Evolutionary conservation across 1,284 basidiomycete species (phyloP), one percentile per base, ranked within the genome.

Genomic region (Tilletia caries): DNA sequence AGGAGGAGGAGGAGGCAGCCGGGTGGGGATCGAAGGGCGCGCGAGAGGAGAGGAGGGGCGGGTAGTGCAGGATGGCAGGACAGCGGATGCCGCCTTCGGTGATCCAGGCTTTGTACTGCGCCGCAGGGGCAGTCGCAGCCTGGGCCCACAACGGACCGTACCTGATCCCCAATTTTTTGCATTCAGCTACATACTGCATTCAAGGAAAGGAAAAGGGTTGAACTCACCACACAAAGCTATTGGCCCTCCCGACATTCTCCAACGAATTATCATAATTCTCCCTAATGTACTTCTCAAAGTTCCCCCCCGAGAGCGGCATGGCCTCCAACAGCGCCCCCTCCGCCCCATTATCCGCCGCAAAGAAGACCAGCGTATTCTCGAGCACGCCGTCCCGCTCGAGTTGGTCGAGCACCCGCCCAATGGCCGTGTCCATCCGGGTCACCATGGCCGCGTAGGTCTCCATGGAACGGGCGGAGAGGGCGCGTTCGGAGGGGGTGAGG

Each of bases 371-470:
- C 3, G 83, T 84, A 65, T 82, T 76, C 65, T 83, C 82, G 25
- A 79, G 50, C 64, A 82, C 76, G 32, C 72, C 75, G 0, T 46
- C 64, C 10, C 69, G 48, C 52, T 73, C 67, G 20, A 82, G 72
- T 25, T 70, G 67, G 1, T 71, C 67, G 1, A 82, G 33, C 10
- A 82, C 79, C 18, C 74, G 67, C 1, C 79, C 81, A 23, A 82
- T 80, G 58, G 79, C 64, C 20, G 68, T 70, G 70, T 84, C 83
- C 78, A 84, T 83, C 18, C 67, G 67, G 37, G 82, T 77, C 5
- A 83, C 78, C 82, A 83, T 83, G 13, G 76, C 82, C 12, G 82
- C 82, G 64, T 83, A 83, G 23, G 69, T 76, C 73, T 82, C 82
- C 82, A 84, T 83, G 34, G 73, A 54, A 41, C 75, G 68, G 0